phyloP scores from a whole-genome alignment of 257 asterid species.

The Solanum arcanum region DNA sequence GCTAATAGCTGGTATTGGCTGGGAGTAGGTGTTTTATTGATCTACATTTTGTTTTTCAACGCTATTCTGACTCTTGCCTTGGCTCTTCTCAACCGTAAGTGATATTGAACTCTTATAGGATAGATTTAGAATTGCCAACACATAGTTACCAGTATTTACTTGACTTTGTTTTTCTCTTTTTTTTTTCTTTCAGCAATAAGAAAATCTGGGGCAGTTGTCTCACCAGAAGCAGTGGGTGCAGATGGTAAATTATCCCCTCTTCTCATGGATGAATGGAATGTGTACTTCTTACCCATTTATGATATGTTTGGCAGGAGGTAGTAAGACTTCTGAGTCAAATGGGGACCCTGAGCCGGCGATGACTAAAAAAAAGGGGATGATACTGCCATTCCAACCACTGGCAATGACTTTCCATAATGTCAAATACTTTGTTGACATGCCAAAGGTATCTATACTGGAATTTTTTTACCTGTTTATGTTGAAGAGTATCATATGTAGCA shows the following conservation, averaged over 20 bases:
- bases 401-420: constrained; percentile 70
- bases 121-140: not conserved
- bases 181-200: constrained; percentile 39
- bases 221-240: constrained; percentile 24
- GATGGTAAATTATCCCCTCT: constrained; percentile 18
- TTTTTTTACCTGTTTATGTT: not conserved
- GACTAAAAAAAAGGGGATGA: constrained; percentile 59
- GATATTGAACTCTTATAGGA: not conserved
- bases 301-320: constrained; percentile 26
- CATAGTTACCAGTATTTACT: not conserved
- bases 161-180: not conserved
- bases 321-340: constrained; percentile 1
- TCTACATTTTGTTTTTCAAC: constrained; percentile 61
- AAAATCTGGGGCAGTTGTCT: constrained; percentile 45
- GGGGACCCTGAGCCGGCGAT: constrained; percentile 3
- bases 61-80: constrained; percentile 48
- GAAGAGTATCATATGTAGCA: not conserved
- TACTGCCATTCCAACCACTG: constrained; percentile 84
- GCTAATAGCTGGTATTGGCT: constrained; percentile 68
- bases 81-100: constrained; percentile 64
- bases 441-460: constrained; percentile 41
- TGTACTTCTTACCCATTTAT: not conserved
- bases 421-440: constrained; percentile 88
- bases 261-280: not conserved
- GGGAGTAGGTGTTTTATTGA: constrained; percentile 56